phyloP scores from a whole-genome alignment of 257 asterid genomes.

The Przewalskia tangutica region DNA sequence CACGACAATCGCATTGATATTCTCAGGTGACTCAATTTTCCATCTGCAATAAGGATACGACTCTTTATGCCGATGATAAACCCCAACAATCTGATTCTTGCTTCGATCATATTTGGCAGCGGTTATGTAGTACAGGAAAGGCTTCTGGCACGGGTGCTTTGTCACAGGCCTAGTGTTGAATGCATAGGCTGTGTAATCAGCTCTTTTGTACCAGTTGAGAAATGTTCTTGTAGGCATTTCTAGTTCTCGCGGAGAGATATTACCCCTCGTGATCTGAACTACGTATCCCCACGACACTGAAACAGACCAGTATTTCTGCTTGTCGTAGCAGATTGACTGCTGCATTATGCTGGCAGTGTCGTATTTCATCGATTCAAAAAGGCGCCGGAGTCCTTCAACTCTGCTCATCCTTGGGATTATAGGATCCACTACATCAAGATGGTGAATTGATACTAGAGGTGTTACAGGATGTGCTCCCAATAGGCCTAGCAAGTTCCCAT shows the following conservation, averaged over 20 bases:
- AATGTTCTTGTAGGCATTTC: conserved; percentile 80
- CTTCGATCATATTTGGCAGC: conserved; percentile 38
- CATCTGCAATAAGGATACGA: conserved; percentile 52
- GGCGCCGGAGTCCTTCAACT: conserved; percentile 31
- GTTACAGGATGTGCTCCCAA: conserved; percentile 79
- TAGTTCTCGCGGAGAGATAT: conserved; percentile 64
- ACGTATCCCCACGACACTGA: conserved; percentile 82
- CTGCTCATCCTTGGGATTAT: conserved; percentile 51
- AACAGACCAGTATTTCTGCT: conserved; percentile 55
- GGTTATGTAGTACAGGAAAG: conserved; percentile 51
- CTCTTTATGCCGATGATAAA: conserved; percentile 43
- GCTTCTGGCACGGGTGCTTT: conserved; percentile 82
- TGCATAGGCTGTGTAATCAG: conserved; percentile 74
- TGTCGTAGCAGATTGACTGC: conserved; percentile 72
- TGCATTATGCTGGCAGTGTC: conserved; percentile 72
- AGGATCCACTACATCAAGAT: conserved; percentile 80
- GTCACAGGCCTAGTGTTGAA: conserved; percentile 87
- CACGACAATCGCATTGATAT: conserved; percentile 38
- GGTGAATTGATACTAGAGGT: conserved; percentile 80
- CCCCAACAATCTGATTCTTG: conserved; percentile 49
- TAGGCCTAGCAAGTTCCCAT: conserved; percentile 80
- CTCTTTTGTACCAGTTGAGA: conserved; percentile 65
- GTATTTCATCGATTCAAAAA: conserved; percentile 39
- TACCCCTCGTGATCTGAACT: conserved; percentile 60
- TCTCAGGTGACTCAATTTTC: conserved; percentile 50